Percentiles rank a stretch among this genome's conserved stretches.
These are phyloP conservation scores for Aeminium ludgeri DNA, from an alignment of 495 filamentous ascomycete genomes.

Conservation along the genomic window DNA sequence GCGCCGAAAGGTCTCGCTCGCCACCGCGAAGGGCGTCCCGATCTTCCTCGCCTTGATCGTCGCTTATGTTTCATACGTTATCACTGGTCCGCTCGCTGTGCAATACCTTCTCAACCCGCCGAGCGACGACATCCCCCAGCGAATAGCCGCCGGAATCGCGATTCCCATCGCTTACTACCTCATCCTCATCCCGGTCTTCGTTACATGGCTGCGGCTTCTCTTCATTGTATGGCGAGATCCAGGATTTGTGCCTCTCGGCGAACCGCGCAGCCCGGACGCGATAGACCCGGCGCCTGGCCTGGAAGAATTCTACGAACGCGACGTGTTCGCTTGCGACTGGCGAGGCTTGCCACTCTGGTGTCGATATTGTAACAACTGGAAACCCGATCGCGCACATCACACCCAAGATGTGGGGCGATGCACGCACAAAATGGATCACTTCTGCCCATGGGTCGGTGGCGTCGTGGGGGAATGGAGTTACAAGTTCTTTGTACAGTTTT, in stretches of 20 bases:
- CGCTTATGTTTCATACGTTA: constrained; percentile 44
- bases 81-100: constrained; percentile 32
- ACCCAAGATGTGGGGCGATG: constrained; percentile 66
- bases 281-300: constrained; percentile 5
- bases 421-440: constrained; percentile 82
- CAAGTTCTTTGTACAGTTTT: constrained; percentile 84
- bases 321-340: constrained; percentile 30
- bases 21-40: constrained; percentile 38
- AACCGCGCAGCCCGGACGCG: not conserved
- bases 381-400: constrained; percentile 72
- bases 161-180: constrained; percentile 56
- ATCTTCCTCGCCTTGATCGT: constrained; percentile 38
- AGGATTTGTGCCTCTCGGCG: constrained; percentile 48
- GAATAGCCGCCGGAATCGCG: constrained; percentile 35
- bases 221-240: constrained; percentile 48
- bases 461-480: constrained; percentile 69
- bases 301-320: constrained; percentile 14
- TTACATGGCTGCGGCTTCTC: constrained; percentile 48
- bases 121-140: constrained; percentile 16
- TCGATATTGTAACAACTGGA: constrained; percentile 60
- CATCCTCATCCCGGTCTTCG: constrained; percentile 46
- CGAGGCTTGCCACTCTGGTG: constrained; percentile 75
- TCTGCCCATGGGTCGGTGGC: constrained; percentile 89
- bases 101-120: constrained; percentile 43
- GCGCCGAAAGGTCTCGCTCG: constrained; percentile 4